Percentiles rank a stretch among this genome's conserved stretches.
Evolutionary conservation across 495 filamentous ascomycete genomes (phyloP).

Genomic region (Melanomma pulvis-pyrius): DNA sequence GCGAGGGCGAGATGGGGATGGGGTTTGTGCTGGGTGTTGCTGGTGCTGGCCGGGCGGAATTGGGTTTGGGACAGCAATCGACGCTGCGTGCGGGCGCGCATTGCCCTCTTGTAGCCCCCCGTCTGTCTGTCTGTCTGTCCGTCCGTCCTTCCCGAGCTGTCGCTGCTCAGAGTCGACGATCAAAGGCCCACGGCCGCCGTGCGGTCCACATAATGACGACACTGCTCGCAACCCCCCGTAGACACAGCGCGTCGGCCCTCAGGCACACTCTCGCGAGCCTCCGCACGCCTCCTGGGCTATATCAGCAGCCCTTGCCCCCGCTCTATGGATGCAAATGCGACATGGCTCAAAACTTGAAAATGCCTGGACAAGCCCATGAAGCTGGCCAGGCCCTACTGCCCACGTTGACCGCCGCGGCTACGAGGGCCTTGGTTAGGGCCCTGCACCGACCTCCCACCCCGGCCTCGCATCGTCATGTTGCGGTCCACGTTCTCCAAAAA

Average conservation of each 20-base stretch:
- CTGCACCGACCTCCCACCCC: constrained; percentile 3
- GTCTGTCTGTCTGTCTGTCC: not conserved
- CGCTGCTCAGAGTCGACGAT: not conserved
- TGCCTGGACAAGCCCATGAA: not conserved
- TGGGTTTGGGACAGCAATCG: not conserved
- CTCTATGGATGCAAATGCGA: not conserved
- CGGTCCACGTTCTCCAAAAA: constrained; percentile 5
- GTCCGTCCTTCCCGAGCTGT: constrained; percentile 21
- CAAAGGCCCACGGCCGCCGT: not conserved
- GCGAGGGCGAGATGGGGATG: constrained; percentile 4
- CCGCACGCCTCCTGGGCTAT: not conserved
- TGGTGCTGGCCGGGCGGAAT: not conserved
- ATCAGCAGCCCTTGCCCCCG: constrained; percentile 4
- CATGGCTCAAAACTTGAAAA: constrained; percentile 20
- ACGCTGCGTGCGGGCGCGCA: too few relatives aligned
- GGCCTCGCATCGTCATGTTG: constrained; percentile 10
- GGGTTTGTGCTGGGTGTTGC: not conserved
- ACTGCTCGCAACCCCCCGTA: not conserved
- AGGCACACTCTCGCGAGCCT: not conserved
- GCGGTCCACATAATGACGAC: constrained; percentile 27
- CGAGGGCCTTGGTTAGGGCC: constrained; percentile 22
- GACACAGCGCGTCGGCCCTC: not conserved
- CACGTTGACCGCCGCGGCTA: not conserved
- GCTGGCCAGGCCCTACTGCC: not conserved
- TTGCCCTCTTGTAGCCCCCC: too few relatives aligned